Conservation (phyloP, 441 rosid genomes). For the Brassica balearica region DNA sequence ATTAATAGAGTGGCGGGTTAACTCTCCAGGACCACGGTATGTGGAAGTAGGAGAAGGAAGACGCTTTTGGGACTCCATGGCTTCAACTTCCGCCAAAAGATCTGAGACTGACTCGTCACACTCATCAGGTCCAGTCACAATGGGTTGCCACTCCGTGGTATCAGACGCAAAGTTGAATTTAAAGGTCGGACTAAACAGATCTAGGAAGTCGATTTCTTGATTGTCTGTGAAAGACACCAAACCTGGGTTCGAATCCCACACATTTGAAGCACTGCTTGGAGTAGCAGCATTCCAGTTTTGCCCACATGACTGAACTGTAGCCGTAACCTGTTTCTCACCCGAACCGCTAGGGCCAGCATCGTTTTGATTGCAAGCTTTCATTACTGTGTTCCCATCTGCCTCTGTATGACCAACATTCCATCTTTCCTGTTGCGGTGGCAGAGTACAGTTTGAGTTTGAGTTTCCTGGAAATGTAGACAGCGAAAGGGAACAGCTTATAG, state of each 20-base stretch:
- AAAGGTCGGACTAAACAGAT: slow-evolving; percentile 54
- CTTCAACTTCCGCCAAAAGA: slow-evolving; percentile 98
- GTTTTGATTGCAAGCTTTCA: slow-evolving; percentile 44
- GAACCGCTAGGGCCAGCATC: slow-evolving; percentile 40
- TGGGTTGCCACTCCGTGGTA: slow-evolving; percentile 63
- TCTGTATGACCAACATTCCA: slow-evolving; percentile 46
- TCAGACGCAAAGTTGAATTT: slow-evolving; percentile 40
- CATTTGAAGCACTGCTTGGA: slow-evolving; percentile 38
- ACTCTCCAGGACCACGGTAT: slow-evolving; percentile 54
- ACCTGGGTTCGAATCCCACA: slow-evolving; percentile 58
- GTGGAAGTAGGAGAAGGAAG: slow-evolving; percentile 90
- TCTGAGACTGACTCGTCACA: slow-evolving; percentile 98
- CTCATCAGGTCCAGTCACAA: slow-evolving; percentile 70
- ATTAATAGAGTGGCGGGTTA: slow-evolving; percentile 44
- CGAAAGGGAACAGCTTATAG: slow-evolving; percentile 52
- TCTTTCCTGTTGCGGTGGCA: slow-evolving; percentile 40
- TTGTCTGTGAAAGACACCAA: slow-evolving; percentile 52
- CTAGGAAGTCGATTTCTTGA: slow-evolving; percentile 61
- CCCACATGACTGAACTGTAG: background rate
- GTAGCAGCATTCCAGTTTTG: background rate
- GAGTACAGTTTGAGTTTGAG: slow-evolving; percentile 46
- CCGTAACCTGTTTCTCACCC: slow-evolving; percentile 39
- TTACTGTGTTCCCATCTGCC: slow-evolving; percentile 38
- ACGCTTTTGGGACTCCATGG: slow-evolving; percentile 89
- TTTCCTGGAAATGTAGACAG: slow-evolving; percentile 53